These are phyloP conservation scores for Globisporangium rhizosaccharum DNA, from an alignment of 352 stramenopile genomes.

Conservation along the genomic window DNA sequence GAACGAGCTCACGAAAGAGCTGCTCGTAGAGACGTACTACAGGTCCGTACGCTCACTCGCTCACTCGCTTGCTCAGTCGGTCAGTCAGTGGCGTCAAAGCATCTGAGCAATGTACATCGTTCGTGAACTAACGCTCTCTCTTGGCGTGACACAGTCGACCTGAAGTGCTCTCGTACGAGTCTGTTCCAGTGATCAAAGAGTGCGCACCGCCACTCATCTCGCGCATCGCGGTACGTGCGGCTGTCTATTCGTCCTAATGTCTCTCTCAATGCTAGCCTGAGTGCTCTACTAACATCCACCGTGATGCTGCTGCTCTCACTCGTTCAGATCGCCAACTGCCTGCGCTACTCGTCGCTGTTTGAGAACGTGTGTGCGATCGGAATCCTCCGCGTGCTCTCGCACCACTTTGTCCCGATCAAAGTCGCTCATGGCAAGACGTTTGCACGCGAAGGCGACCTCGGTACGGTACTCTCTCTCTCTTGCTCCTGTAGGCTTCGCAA, in stretches of 20 bases:
- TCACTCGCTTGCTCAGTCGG: no score
- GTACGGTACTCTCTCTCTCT: conserved; percentile 21
- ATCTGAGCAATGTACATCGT: not conserved
- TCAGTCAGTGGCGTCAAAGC: not conserved
- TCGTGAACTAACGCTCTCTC: not conserved
- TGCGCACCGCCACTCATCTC: conserved; percentile 55
- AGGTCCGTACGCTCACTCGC: conserved; percentile 23
- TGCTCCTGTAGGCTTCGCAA: no score
- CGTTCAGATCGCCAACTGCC: conserved; percentile 66
- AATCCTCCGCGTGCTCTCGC: conserved; percentile 72
- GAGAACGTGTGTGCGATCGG: conserved; percentile 74
- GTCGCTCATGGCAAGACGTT: conserved; percentile 53
- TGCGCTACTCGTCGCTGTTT: conserved; percentile 76
- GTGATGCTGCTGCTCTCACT: not conserved
- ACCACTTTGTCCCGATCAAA: conserved; percentile 64
- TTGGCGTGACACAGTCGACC: conserved; percentile 23
- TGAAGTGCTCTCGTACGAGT: conserved; percentile 55
- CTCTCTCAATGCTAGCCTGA: not conserved
- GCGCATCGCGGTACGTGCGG: conserved; percentile 65
- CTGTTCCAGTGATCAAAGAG: conserved; percentile 28
- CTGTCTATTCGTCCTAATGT: no score
- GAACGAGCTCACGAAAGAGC: conserved; percentile 61
- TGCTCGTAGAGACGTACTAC: conserved; percentile 71
- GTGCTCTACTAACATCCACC: not conserved
- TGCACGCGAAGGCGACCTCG: conserved; percentile 52